Evolutionary conservation across 2,329 filamentous ascomycete genomes (phyloP).

Genomic region (Sporothrix globosa): DNA sequence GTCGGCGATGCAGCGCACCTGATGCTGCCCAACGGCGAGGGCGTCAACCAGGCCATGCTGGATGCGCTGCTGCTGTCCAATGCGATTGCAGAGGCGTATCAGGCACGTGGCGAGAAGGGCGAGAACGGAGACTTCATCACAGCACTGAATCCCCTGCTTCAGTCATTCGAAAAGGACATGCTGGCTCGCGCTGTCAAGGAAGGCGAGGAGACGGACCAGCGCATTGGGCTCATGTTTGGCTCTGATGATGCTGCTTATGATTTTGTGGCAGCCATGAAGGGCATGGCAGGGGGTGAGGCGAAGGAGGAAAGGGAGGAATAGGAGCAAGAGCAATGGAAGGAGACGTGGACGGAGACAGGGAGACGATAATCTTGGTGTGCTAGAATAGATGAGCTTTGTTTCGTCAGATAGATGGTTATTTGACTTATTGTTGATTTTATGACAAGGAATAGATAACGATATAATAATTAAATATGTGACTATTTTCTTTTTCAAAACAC

Average conservation of each 20-base stretch:
- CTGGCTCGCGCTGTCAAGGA: constrained; percentile 31
- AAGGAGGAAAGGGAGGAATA: background rate
- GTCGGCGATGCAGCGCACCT: constrained; percentile 61
- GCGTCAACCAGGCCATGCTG: constrained; percentile 57
- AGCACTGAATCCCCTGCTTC: background rate
- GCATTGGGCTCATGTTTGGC: constrained; percentile 34
- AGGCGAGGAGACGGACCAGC: constrained; percentile 32
- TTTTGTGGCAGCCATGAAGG: constrained; percentile 5
- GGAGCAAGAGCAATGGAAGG: background rate
- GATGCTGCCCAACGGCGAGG: constrained; percentile 57
- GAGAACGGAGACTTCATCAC: constrained; percentile 32
- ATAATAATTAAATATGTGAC: background rate
- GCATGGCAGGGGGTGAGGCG: background rate
- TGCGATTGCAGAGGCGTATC: constrained; percentile 31
- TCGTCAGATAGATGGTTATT: too few species aligned
- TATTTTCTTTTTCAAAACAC: too few species aligned
- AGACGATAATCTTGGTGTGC: background rate
- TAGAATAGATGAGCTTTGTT: background rate
- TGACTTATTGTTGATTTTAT: too few species aligned
- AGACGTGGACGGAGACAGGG: background rate
- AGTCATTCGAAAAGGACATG: constrained; percentile 39
- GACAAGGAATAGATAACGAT: too few species aligned
- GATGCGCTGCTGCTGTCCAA: constrained; percentile 53
- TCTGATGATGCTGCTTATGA: constrained; percentile 18
- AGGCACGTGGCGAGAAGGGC: constrained; percentile 37